Percentiles rank a stretch among this genome's conserved stretches.
These are phyloP conservation scores for Lolium rigidum DNA, from an alignment of 176 grass and related monocot genomes.

Conservation along the genomic window DNA sequence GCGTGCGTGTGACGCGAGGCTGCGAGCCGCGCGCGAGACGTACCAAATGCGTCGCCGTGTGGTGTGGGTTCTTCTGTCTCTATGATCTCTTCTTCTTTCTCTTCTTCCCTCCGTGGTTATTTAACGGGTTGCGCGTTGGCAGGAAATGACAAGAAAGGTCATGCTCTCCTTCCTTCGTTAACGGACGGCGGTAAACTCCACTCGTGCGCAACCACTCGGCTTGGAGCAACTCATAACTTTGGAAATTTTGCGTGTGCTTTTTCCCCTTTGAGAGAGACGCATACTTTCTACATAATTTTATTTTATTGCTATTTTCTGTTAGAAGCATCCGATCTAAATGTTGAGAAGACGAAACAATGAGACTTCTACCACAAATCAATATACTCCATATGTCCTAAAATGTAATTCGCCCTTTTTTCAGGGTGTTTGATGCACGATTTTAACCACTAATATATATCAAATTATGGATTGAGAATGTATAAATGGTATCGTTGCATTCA, in stretches of 20 bases:
- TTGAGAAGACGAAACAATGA: no score
- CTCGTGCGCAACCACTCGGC: neutral
- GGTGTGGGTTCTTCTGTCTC: conserved; percentile 26
- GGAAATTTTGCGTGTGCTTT: neutral
- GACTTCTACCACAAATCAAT: no score
- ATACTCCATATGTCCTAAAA: no score
- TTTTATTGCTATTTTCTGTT: no score
- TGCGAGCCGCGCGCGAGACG: neutral
- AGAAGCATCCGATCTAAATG: no score
- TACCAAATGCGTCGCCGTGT: conserved; percentile 34
- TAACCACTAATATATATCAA: no score
- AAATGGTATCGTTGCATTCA: no score
- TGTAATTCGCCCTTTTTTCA: no score
- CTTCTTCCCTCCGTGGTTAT: conserved; percentile 11
- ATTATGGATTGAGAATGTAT: no score
- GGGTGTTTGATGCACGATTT: no score
- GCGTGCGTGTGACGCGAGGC: neutral
- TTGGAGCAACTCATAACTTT: neutral
- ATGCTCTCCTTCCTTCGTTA: neutral
- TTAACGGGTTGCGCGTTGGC: neutral
- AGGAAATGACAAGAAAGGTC: conserved; percentile 42
- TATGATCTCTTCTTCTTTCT: neutral
- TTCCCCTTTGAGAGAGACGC: neutral
- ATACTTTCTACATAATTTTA: no score
- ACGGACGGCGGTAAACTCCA: conserved; percentile 35